Evolutionary conservation across 2,329 filamentous ascomycete species (phyloP).

Genomic region (Xylaria sp.): DNA sequence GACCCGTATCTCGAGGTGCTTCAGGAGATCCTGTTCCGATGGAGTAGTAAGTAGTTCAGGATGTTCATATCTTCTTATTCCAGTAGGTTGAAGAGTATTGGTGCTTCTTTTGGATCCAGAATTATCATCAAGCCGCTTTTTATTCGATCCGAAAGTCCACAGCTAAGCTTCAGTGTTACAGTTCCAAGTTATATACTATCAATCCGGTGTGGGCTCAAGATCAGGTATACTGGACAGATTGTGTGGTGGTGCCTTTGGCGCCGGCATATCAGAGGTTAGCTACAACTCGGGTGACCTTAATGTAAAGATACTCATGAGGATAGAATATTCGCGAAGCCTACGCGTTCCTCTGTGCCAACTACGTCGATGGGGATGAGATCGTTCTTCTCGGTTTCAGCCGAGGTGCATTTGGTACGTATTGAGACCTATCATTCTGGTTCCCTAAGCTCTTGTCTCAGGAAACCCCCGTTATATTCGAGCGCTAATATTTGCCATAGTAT

Average conservation of each 20-base stretch:
- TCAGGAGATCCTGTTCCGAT: constrained; percentile 63
- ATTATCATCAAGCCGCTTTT: neutral
- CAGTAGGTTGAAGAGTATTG: neutral
- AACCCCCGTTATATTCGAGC: no score
- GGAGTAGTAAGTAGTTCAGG: constrained; percentile 49
- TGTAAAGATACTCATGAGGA: constrained; percentile 32
- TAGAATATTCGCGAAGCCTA: constrained; percentile 70
- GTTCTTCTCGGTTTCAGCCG: constrained; percentile 68
- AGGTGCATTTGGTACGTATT: constrained; percentile 58
- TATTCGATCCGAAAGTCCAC: neutral
- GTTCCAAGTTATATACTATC: constrained; percentile 70
- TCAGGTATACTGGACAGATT: constrained; percentile 61
- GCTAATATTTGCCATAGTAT: no score
- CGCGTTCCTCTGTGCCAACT: constrained; percentile 71
- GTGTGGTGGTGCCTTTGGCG: constrained; percentile 66
- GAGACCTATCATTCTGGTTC: no score
- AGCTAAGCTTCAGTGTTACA: neutral
- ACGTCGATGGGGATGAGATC: constrained; percentile 67
- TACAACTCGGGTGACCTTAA: neutral
- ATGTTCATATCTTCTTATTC: neutral
- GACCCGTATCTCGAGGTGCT: constrained; percentile 68
- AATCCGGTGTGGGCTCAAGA: constrained; percentile 69
- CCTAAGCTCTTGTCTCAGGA: no score
- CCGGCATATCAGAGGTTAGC: constrained; percentile 63
- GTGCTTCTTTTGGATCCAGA: neutral